Evolutionary conservation across 2,329 filamentous ascomycete genomes (phyloP).

Genomic region (Claviceps africana): DNA sequence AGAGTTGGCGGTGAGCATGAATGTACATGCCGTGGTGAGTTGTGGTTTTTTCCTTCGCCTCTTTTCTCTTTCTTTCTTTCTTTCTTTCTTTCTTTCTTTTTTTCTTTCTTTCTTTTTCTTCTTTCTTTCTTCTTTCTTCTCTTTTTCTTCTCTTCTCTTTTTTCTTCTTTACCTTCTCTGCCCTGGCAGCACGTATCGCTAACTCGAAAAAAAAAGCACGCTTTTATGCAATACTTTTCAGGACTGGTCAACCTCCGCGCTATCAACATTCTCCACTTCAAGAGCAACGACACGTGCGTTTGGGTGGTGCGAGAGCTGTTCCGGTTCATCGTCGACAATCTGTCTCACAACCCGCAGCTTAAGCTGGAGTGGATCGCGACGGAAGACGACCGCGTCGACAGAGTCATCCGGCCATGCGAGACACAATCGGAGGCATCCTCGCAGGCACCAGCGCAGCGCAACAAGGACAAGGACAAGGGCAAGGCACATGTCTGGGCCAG

Average conservation of each 20-base stretch:
- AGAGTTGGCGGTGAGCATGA: constrained; percentile 43
- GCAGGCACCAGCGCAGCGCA: constrained; percentile 15
- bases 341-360: constrained; percentile 39
- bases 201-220: constrained; percentile 29
- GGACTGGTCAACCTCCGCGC: constrained; percentile 36
- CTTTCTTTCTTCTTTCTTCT: constrained; percentile 5
- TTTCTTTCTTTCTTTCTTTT: neutral
- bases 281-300: constrained; percentile 40
- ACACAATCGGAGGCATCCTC: constrained; percentile 12
- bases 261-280: constrained; percentile 40
- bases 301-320: constrained; percentile 43
- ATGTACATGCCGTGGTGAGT: constrained; percentile 39
- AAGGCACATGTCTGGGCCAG: constrained; percentile 12
- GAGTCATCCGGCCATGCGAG: constrained; percentile 29
- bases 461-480: constrained; percentile 23
- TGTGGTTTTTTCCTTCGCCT: neutral
- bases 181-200: too few species aligned
- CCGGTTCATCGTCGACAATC: constrained; percentile 43
- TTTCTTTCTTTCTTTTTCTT: neutral
- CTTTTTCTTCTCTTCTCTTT: neutral
- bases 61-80: neutral
- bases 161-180: too few species aligned
- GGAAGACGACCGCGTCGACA: constrained; percentile 34
- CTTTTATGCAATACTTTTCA: constrained; percentile 39
- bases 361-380: constrained; percentile 46